Conservation (phyloP, 2,329 filamentous ascomycete species). For the Amauroascus verrucosus region DNA sequence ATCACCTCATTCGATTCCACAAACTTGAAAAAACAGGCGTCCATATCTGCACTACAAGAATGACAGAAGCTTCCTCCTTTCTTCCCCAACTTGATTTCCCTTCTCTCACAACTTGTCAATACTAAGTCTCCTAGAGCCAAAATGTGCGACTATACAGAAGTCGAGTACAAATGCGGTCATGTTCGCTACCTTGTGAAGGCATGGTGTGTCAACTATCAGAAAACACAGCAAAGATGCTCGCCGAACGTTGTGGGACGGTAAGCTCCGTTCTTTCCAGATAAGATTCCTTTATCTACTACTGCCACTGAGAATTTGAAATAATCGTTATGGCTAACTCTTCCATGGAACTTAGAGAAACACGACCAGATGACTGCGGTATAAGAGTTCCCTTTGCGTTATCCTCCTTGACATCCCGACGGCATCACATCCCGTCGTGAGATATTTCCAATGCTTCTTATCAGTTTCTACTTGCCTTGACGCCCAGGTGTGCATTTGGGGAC, state of each 20-base stretch:
- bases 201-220: constrained; percentile 43
- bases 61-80: neutral
- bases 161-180: constrained; percentile 48
- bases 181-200: constrained; percentile 46
- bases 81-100: neutral
- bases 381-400: neutral
- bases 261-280: constrained; percentile 7
- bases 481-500: neutral
- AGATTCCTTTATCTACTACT: too few relatives aligned
- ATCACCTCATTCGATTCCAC: neutral
- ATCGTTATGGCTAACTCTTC: constrained; percentile 2
- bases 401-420: neutral
- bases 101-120: neutral
- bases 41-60: constrained; percentile 1
- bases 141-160: constrained; percentile 53
- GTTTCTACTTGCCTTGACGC: neutral
- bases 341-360: constrained; percentile 17
- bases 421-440: neutral
- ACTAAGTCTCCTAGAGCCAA: constrained; percentile 8
- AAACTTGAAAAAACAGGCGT: neutral
- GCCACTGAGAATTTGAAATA: too few relatives aligned
- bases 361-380: constrained; percentile 20
- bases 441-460: neutral
- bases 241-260: constrained; percentile 46
- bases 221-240: constrained; percentile 47